Conservation (phyloP, 2,329 filamentous ascomycete species). For the Botryosphaeria agaves region DNA sequence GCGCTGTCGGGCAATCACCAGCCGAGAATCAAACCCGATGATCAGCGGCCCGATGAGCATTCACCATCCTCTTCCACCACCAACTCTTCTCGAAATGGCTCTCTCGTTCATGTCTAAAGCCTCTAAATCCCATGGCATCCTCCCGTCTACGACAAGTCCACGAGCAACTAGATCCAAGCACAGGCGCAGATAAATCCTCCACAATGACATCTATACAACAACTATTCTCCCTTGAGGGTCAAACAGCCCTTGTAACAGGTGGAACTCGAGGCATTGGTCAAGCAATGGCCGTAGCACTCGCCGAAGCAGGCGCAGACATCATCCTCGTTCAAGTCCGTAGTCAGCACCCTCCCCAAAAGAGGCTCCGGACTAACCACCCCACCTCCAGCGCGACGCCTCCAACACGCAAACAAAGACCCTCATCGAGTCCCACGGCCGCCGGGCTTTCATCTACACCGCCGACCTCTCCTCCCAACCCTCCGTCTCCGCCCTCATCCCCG, state of each 20-base stretch:
- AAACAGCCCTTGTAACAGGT: conserved; percentile 31
- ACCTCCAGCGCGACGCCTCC: conserved; percentile 36
- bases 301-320: conserved; percentile 32
- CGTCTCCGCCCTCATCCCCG: conserved; percentile 42
- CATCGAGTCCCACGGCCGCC: conserved; percentile 48
- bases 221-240: conserved; percentile 31
- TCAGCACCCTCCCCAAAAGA: too few relatives aligned
- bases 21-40: too few relatives aligned
- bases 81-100: too few relatives aligned
- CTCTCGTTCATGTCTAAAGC: too few relatives aligned
- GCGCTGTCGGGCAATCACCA: too few relatives aligned
- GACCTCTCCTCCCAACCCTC: conserved; percentile 47
- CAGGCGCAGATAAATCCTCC: not conserved
- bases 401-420: conserved; percentile 40
- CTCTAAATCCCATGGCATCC: conserved; percentile 3
- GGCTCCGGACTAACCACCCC: not conserved
- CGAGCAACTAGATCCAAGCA: not conserved
- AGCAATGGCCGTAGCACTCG: conserved; percentile 31
- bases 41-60: too few relatives aligned
- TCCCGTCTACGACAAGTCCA: conserved; percentile 3
- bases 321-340: conserved; percentile 27
- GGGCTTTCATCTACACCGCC: conserved; percentile 48
- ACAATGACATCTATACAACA: conserved; percentile 19
- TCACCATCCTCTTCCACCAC: too few relatives aligned
- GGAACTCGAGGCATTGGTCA: conserved; percentile 33